Evolutionary conservation across 345 rosid species (phyloP).

Genomic region (Syzygium oleosum): DNA sequence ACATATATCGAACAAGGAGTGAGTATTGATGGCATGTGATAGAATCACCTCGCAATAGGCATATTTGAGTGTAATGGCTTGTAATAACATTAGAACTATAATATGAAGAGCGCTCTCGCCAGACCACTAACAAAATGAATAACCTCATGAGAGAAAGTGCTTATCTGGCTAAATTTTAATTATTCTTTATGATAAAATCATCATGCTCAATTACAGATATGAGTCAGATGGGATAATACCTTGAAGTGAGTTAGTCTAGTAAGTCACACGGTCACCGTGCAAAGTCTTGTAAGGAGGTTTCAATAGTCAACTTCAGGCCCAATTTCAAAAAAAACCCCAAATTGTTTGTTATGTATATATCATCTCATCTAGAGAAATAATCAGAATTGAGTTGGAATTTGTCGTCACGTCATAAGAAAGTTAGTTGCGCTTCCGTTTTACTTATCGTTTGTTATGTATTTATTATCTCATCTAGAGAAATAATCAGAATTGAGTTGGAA

Average conservation of each 20-base stretch:
- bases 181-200: background rate
- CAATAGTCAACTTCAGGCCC: background rate
- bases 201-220: background rate
- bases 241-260: background rate
- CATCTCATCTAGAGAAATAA: background rate
- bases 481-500: background rate
- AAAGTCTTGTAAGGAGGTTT: background rate
- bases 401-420: background rate
- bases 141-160: background rate
- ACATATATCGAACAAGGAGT: background rate
- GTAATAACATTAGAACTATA: background rate
- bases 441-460: background rate
- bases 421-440: too few relatives aligned
- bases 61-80: background rate
- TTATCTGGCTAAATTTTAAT: background rate
- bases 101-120: background rate
- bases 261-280: background rate
- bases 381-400: background rate
- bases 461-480: background rate
- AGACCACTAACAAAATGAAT: background rate
- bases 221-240: background rate
- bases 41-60: background rate
- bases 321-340: too few relatives aligned
- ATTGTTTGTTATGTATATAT: background rate
- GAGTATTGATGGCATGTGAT: background rate